These are phyloP conservation scores for Neurospora pannonica DNA, from an alignment of 495 filamentous ascomycete species.

Conservation along the genomic window DNA sequence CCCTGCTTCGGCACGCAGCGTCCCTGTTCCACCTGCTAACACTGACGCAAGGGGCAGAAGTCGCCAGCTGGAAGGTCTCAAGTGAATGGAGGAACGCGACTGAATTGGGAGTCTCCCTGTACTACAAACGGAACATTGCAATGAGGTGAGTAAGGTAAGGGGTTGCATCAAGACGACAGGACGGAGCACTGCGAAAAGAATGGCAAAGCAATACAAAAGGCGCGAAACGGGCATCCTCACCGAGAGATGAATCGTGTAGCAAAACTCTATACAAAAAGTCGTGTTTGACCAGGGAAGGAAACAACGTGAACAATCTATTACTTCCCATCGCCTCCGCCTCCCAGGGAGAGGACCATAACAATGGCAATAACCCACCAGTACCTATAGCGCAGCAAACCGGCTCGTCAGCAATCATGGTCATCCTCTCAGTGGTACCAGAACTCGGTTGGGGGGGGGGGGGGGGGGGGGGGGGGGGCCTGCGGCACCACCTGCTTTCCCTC, in stretches of 20 bases:
- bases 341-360: constrained; percentile 25
- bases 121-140: not conserved
- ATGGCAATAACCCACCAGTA: constrained; percentile 47
- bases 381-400: constrained; percentile 20
- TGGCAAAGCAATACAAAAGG: not conserved
- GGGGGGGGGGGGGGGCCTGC: no score
- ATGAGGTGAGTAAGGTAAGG: not conserved
- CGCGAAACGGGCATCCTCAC: not conserved
- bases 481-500: constrained; percentile 49
- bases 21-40: not conserved
- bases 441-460: no score
- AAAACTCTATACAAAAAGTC: not conserved
- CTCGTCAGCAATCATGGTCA: not conserved
- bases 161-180: not conserved
- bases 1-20: not conserved
- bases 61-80: not conserved
- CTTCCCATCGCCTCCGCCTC: constrained; percentile 34
- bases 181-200: not conserved
- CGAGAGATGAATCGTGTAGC: not conserved
- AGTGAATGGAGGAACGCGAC: not conserved
- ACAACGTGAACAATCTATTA: constrained; percentile 1
- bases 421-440: constrained; percentile 13
- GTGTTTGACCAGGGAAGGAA: not conserved
- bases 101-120: not conserved
- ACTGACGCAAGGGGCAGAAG: not conserved